phyloP scores from a whole-genome alignment of 257 asterid species.

The Fraxinus excelsior region DNA sequence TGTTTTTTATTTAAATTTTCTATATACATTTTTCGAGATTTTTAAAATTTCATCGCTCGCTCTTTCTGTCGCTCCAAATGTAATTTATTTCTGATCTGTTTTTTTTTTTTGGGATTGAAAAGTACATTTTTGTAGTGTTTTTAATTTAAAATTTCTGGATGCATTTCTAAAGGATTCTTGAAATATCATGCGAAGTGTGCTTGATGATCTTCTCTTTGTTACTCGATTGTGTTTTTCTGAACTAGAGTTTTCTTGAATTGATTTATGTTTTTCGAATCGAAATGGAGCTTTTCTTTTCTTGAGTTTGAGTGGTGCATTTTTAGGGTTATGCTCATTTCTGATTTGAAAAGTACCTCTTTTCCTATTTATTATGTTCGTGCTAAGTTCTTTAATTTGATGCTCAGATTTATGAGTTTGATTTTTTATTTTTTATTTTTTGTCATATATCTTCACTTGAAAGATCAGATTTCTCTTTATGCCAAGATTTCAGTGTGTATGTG shows the following conservation, averaged over 20 bases:
- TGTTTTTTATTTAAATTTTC: neutral
- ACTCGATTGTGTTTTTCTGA: neutral
- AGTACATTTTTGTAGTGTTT: neutral
- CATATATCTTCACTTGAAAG: neutral
- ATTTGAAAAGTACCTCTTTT: neutral
- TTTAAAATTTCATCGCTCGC: neutral
- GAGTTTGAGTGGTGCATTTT: neutral
- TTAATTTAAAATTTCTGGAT: neutral
- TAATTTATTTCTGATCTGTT: neutral
- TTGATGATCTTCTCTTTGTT: constrained; percentile 11
- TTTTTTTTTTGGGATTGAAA: neutral
- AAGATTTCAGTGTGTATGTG: neutral
- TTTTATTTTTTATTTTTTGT: neutral
- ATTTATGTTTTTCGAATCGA: neutral
- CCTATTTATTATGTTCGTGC: neutral
- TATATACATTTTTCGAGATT: neutral
- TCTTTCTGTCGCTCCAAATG: neutral
- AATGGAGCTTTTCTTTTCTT: neutral
- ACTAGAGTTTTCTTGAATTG: constrained; percentile 7
- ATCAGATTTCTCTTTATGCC: neutral
- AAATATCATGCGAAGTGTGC: constrained; percentile 6
- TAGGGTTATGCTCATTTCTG: neutral
- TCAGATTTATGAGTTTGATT: neutral
- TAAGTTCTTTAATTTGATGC: neutral
- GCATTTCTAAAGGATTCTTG: neutral